phyloP scores from a whole-genome alignment of 2,329 filamentous ascomycete genomes.

The Colletotrichum sp. region DNA sequence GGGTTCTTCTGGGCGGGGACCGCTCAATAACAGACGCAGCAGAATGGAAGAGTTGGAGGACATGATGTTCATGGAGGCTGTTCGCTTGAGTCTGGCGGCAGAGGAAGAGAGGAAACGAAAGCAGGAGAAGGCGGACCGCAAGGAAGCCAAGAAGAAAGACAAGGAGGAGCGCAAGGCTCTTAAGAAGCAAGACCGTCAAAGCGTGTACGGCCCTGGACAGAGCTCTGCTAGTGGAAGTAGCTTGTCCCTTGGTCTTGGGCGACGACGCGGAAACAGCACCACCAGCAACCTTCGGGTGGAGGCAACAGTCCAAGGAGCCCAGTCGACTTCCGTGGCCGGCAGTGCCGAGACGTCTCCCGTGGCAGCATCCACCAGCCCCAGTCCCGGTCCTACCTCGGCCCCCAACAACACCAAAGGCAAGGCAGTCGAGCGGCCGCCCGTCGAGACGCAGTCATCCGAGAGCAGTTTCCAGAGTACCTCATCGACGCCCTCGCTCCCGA shows the following conservation, averaged over 20 bases:
- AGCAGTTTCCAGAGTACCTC: slow-evolving; percentile 25
- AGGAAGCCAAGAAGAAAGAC: slow-evolving; percentile 83
- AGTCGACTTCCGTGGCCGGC: slow-evolving; percentile 3
- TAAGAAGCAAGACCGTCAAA: slow-evolving; percentile 60
- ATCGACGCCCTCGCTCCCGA: slow-evolving; percentile 44
- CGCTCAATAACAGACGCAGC: slow-evolving; percentile 36
- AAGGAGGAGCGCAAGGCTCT: slow-evolving; percentile 83
- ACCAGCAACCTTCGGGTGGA: slow-evolving; percentile 65
- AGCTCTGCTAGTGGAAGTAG: slow-evolving; percentile 66
- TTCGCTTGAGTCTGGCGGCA: slow-evolving; percentile 85
- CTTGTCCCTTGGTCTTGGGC: slow-evolving; percentile 63
- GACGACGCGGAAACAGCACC: slow-evolving; percentile 63
- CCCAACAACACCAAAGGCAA: slow-evolving; percentile 67
- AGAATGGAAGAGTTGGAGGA: slow-evolving; percentile 91
- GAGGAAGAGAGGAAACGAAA: slow-evolving; percentile 93
- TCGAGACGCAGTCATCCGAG: slow-evolving; percentile 25
- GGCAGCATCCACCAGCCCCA: slow-evolving; percentile 35
- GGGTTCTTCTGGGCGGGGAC: slow-evolving; percentile 30
- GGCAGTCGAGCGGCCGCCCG: slow-evolving; percentile 60
- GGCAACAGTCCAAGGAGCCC: slow-evolving; percentile 51
- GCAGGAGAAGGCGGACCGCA: slow-evolving; percentile 78
- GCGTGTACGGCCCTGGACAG: slow-evolving; percentile 42
- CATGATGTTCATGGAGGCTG: slow-evolving; percentile 98
- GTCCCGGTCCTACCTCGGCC: slow-evolving; percentile 30
- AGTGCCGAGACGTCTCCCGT: slow-evolving; percentile 26